A percentile compares a stretch with the other conserved stretches of the same genome.
Evolutionary conservation across 2,329 filamentous ascomycete species (phyloP).

Genomic region (Cercospora beticola): DNA sequence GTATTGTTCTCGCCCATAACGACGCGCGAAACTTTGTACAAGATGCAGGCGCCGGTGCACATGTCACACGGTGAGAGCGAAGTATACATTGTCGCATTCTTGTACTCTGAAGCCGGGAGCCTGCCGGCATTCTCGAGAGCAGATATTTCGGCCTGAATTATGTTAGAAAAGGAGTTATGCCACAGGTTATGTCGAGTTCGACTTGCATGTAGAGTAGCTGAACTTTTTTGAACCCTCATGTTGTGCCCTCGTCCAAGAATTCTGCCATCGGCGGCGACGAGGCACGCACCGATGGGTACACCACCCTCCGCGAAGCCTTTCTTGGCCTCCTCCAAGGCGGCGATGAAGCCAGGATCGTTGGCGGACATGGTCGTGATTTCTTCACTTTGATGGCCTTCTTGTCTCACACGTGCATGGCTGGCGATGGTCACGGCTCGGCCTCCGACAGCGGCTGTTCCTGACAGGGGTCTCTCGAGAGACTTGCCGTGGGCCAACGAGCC

Average conservation of each 20-base stretch:
- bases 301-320: conserved; percentile 57
- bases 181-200: not conserved
- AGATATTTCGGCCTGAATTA: conserved; percentile 67
- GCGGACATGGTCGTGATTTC: conserved; percentile 29
- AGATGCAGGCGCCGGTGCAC: conserved; percentile 75
- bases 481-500: not conserved
- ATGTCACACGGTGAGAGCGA: conserved; percentile 78
- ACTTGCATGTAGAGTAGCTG: conserved; percentile 67
- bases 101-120: conserved; percentile 66
- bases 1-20: conserved; percentile 77
- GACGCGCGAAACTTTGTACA: conserved; percentile 72
- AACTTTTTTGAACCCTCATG: conserved; percentile 69
- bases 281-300: conserved; percentile 57
- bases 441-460: conserved; percentile 6
- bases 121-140: conserved; percentile 73
- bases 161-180: not conserved
- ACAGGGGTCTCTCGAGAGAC: not conserved
- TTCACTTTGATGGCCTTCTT: conserved; percentile 16
- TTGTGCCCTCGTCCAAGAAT: conserved; percentile 73
- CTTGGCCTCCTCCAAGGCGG: conserved; percentile 58
- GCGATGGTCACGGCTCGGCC: not conserved
- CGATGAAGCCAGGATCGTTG: conserved; percentile 55
- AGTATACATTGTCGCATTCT: conserved; percentile 77
- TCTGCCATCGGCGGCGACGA: conserved; percentile 68
- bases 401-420: not conserved